Conservation (phyloP, 345 rosid species). For the Clausena lansium region DNA sequence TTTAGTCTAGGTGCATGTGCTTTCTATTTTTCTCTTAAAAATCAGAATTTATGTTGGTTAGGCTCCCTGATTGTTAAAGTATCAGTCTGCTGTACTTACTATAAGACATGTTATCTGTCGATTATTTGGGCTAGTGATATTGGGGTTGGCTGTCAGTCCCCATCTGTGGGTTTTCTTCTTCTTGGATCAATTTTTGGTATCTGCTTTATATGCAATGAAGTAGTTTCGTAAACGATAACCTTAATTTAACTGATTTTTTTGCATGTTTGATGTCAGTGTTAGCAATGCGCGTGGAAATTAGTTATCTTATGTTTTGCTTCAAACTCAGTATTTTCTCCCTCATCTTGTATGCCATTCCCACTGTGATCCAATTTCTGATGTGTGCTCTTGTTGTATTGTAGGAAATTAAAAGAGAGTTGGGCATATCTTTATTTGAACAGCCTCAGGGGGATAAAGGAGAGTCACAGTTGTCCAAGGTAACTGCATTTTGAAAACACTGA, state of each 20-base stretch:
- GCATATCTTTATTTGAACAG: constrained; percentile 33
- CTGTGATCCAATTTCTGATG: not conserved
- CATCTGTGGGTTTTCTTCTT: not conserved
- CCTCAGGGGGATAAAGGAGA: constrained; percentile 9
- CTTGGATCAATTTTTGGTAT: not conserved
- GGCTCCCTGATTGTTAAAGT: not conserved
- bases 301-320: not conserved
- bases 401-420: constrained; percentile 47
- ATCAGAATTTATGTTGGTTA: not conserved
- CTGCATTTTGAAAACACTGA: not conserved
- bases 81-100: not conserved
- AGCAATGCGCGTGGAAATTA: not conserved
- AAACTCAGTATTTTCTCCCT: not conserved
- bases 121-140: not conserved
- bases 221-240: not conserved
- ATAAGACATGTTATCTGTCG: not conserved
- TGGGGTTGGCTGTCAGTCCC: not conserved
- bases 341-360: not conserved
- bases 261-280: not conserved
- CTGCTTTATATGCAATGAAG: not conserved
- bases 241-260: not conserved
- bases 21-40: not conserved
- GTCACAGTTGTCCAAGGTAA: constrained; percentile 25
- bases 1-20: not conserved
- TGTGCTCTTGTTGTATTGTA: constrained; percentile 3